These are phyloP conservation scores for Senecio squalidus DNA, from an alignment of 140 eudicot species.

Conservation along the genomic window DNA sequence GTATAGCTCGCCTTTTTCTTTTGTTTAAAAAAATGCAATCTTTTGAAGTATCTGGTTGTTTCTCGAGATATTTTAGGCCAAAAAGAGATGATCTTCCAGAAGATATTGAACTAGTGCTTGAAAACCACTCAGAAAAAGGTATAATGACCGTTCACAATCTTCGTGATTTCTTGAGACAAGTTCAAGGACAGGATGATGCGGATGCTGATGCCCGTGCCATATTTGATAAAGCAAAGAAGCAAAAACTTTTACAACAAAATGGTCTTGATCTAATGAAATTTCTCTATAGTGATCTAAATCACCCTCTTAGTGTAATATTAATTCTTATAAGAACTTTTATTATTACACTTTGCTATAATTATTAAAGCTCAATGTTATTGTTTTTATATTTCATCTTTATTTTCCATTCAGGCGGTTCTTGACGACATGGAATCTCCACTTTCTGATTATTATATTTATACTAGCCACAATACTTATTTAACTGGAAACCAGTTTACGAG, in stretches of 20 bases:
- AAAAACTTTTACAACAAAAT: conserved; percentile 40
- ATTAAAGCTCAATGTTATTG: not conserved
- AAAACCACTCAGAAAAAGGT: conserved; percentile 44
- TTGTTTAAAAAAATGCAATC: conserved; percentile 30
- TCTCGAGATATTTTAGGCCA: conserved; percentile 48
- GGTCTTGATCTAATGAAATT: conserved; percentile 50
- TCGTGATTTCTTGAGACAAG: conserved; percentile 39
- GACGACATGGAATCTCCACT: conserved; percentile 51
- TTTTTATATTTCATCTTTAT: not conserved
- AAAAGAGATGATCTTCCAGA: conserved; percentile 46
- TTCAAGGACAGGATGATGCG: conserved; percentile 40
- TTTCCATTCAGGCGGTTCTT: conserved; percentile 35
- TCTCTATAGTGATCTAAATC: conserved; percentile 48
- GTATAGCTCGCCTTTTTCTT: not conserved
- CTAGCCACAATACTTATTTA: conserved; percentile 62
- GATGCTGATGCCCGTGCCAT: conserved; percentile 42
- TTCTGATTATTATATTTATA: conserved; percentile 13
- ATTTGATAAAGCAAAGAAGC: conserved; percentile 40
- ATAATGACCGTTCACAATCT: conserved; percentile 34
- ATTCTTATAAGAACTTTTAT: conserved; percentile 24
- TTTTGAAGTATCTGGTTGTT: conserved; percentile 62
- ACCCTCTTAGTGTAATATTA: conserved; percentile 31
- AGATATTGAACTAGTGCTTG: conserved; percentile 35
- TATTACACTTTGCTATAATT: not conserved
- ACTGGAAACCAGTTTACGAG: conserved; percentile 61